These are phyloP conservation scores for Kazachstania africana DNA, from an alignment of 805 yeast species.

Conservation along the genomic window DNA sequence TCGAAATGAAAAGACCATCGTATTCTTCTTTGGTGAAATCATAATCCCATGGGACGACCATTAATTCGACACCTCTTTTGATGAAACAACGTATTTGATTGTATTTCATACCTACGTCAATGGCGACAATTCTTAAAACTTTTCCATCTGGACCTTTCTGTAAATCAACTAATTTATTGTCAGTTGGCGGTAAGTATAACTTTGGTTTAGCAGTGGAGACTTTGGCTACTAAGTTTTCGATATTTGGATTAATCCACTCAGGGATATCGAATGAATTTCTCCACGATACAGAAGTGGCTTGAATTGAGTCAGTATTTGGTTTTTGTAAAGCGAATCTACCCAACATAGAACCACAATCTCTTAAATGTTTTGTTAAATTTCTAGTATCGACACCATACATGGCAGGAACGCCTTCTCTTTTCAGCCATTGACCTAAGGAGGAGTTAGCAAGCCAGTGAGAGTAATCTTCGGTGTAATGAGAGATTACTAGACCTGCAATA, in stretches of 20 bases:
- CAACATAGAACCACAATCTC: slow-evolving; percentile 85
- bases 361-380: slow-evolving; percentile 81
- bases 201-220: slow-evolving; percentile 75
- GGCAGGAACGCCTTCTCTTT: slow-evolving; percentile 87
- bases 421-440: slow-evolving; percentile 87
- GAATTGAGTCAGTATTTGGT: slow-evolving; percentile 22
- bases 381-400: slow-evolving; percentile 97
- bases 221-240: slow-evolving; percentile 78
- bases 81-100: slow-evolving; percentile 97
- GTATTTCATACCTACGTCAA: slow-evolving; percentile 96
- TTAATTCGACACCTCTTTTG: slow-evolving; percentile 88
- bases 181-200: slow-evolving; percentile 58
- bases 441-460: slow-evolving; percentile 90
- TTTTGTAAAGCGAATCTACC: slow-evolving; percentile 73
- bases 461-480: slow-evolving; percentile 92
- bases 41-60: slow-evolving; percentile 92
- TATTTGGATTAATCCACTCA: slow-evolving; percentile 90
- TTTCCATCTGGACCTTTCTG: slow-evolving; percentile 63
- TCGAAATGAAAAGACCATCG: slow-evolving; percentile 92
- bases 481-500: slow-evolving; percentile 92
- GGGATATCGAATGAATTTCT: slow-evolving; percentile 53
- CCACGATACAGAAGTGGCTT: slow-evolving; percentile 39
- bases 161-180: slow-evolving; percentile 26
- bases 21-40: slow-evolving; percentile 70
- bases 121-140: slow-evolving; percentile 69